Base-by-base conservation (phyloP, 306 rosid genomes). In the Acacia acuminata region DNA sequence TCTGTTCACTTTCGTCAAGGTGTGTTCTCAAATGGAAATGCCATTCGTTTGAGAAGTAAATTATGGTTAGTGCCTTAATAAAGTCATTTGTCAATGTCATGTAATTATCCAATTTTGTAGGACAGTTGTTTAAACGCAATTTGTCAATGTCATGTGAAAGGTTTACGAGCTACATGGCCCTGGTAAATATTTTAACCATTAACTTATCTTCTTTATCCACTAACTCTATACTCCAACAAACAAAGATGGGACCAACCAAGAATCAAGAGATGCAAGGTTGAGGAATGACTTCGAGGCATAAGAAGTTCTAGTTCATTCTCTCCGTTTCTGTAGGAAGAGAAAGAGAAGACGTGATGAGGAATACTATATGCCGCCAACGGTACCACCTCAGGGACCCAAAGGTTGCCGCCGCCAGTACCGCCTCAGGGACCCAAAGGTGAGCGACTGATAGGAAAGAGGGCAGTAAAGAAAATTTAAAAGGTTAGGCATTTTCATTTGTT, bases 101-200 rank as follows among this genome's bases (percentile, higher is more conserved):
- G 65, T 61, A 51, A 43, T 76, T 68, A 30, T 65, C 36, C 68
- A 50, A 67, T 75, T 79, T 36, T 87, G 73, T 88, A 96, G 99
- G 94, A 96, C 99, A 66, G 87, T 94, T 82, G 91, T 96, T 75
- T 96, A 96, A n/a, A n/a, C n/a, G n/a, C 89, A 96, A 96, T 96
- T 86, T 97, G 98, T 89, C 91, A 96, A n/a, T n/a, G n/a, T n/a
- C n/a, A n/a, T n/a, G n/a, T 96, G 99, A 96, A 94, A 96, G 99
- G 99, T 96, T 96, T 94, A 96, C 98, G 94, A 94, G 99, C 99
- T 96, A 96, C 99, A 96, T 96, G 99, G 99, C 99, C 98, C 93
- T 96, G 98, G 99, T 96, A 96, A 96, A 92, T 94, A 89, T 92
- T 80, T 94, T 89, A 89, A 85, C 97, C 98, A 91, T 94, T 90